Base-by-base conservation (phyloP, 495 filamentous ascomycete species). In the Aspergillus ellipticus region DNA sequence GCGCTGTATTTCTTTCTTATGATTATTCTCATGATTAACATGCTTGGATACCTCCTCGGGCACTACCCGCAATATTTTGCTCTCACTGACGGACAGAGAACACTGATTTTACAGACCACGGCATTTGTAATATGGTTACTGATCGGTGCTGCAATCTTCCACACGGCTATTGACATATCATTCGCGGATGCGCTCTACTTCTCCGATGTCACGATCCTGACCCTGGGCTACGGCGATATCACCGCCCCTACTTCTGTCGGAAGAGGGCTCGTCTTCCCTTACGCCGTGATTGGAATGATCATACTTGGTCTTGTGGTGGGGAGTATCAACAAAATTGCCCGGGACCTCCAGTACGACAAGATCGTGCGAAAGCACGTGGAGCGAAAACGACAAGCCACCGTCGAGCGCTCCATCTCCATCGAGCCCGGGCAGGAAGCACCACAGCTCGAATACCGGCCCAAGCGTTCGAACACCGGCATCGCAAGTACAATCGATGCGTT, bases 261-360 rank as follows among this genome's bases (percentile, higher is more conserved):
- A 0, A 78, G 85, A 39, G 82, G 82, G 1, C 74, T 97, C 8
- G 71, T 96, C 15, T 85, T 96, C 26, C 91, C 92, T 0, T 97
- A 86, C 60, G 85, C 92, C 0, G 82, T 96, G 3, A 82, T 92
- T 19, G 93, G 92, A 6, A 87, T 96, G 46, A 85, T 93, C 43
- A 92, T 87, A 54, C 75, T 97, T 4, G 93, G 92, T 83, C 75
- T 97, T 24, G 88, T 96, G 21, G 85, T 96, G 28, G 85, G 85
- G 15, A 93, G 89, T 51, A 89, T 96, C 51, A 82, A 89, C 37
- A 85, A 78, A 28, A 90, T 89, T 54, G 81, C 81, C 2, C 54
- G 64, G 17, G 83, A 89, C 51, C 71, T 91, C 28, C 79, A 82
- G 16, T 76, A 82, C 43, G 83, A 85, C 51, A 87, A 90, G 21